Evolutionary conservation across 768 basidiomycete genomes (phyloP).

Genomic region (Mycena crocata): DNA sequence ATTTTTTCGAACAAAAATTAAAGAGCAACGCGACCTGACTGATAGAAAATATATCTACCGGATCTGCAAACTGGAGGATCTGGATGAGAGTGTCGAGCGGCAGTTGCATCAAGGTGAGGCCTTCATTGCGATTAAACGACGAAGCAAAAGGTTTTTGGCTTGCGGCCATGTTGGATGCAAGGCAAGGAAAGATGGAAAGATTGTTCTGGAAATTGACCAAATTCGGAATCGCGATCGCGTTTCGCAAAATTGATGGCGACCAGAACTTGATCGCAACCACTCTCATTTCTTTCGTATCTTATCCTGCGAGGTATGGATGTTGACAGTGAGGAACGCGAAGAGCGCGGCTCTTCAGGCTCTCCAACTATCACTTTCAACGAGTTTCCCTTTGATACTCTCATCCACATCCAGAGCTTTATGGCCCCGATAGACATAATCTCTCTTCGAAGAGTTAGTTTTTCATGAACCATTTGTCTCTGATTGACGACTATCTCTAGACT

Average conservation of each 20-base stretch:
- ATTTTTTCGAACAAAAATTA: neutral
- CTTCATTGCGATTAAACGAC: neutral
- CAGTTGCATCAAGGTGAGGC: conserved; percentile 6
- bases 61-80: conserved; percentile 14
- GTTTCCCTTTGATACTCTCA: conserved; percentile 34
- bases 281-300: neutral
- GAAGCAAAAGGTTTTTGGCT: neutral
- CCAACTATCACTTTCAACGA: conserved; percentile 2
- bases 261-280: too few species aligned
- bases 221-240: too few species aligned
- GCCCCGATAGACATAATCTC: conserved; percentile 34
- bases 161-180: too few species aligned
- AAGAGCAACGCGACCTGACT: neutral
- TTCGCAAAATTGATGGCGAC: too few species aligned
- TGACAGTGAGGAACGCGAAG: neutral
- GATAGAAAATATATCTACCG: conserved; percentile 11
- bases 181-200: neutral
- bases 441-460: conserved; percentile 28
- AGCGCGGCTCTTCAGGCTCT: neutral
- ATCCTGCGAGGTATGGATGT: neutral
- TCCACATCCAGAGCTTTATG: conserved; percentile 32
- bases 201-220: too few species aligned
- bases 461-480: neutral
- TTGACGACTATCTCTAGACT: conserved; percentile 33
- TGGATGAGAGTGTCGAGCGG: conserved; percentile 16